Conservation (phyloP, 768 basidiomycete genomes). For the Suillus spraguei region DNA sequence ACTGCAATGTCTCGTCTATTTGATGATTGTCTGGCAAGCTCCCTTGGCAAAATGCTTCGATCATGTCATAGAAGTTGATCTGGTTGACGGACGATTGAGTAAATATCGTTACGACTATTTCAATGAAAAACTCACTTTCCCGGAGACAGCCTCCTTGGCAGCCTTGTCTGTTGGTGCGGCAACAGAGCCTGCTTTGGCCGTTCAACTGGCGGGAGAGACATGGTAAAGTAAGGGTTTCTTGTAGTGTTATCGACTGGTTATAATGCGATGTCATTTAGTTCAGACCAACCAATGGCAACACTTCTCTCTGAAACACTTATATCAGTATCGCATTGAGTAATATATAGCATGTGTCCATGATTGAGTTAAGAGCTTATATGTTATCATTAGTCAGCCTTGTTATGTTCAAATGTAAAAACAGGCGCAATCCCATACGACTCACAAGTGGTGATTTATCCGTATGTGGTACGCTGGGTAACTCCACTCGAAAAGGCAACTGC, state of each 20-base stretch:
- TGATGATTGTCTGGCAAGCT: slow-evolving; percentile 81
- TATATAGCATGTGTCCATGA: too few species aligned
- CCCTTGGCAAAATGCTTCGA: slow-evolving; percentile 80
- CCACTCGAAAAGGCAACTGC: too few species aligned
- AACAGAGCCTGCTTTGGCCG: slow-evolving; percentile 62
- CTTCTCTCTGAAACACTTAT: too few species aligned
- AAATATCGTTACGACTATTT: neutral
- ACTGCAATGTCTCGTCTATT: slow-evolving; percentile 71
- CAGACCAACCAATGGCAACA: too few species aligned
- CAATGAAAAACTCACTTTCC: slow-evolving; percentile 51
- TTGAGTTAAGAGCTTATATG: too few species aligned
- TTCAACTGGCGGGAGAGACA: slow-evolving; percentile 69
- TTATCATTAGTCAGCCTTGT: too few species aligned
- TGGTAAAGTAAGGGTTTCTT: slow-evolving; percentile 27
- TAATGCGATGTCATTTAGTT: too few species aligned
- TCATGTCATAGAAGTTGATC: slow-evolving; percentile 78
- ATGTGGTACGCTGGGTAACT: too few species aligned
- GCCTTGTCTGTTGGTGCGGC: slow-evolving; percentile 64
- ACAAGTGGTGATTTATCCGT: too few species aligned
- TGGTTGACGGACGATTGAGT: slow-evolving; percentile 21
- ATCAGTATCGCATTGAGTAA: too few species aligned
- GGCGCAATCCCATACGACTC: too few species aligned
- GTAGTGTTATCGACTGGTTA: slow-evolving; percentile 4
- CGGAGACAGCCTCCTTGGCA: slow-evolving; percentile 69
- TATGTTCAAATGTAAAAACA: too few species aligned